These are phyloP conservation scores for Atkinsonella hypoxylon DNA, from an alignment of 2,329 filamentous ascomycete species.

Conservation along the genomic window DNA sequence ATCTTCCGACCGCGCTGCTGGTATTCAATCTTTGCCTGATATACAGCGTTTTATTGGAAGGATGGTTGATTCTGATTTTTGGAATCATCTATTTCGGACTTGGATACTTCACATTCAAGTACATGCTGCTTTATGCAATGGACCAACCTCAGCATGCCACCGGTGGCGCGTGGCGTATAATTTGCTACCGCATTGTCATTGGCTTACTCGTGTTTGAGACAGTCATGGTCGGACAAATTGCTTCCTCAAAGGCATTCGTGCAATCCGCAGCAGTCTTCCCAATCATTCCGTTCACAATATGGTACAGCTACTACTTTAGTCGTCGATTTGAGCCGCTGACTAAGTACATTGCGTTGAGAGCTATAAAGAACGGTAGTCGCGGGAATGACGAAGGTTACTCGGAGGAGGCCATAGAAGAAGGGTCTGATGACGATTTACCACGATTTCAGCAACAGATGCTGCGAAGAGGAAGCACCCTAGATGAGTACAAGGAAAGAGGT, in stretches of 20 bases:
- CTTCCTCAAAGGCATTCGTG: conserved; percentile 59
- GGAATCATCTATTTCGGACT: conserved; percentile 75
- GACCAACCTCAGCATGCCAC: conserved; percentile 92
- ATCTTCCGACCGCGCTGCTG: conserved; percentile 80
- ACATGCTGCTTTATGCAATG: conserved; percentile 96
- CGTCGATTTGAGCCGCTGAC: conserved; percentile 79
- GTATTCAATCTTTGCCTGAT: conserved; percentile 93
- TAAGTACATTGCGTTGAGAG: conserved; percentile 81
- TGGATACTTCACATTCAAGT: conserved; percentile 87
- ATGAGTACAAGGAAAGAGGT: conserved; percentile 61
- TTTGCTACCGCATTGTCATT: conserved; percentile 80
- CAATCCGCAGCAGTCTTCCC: conserved; percentile 64
- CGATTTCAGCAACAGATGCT: conserved; percentile 28
- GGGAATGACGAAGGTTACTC: conserved; percentile 26
- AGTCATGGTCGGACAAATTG: conserved; percentile 79
- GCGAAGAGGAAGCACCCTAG: conserved; percentile 51
- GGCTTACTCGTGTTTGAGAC: conserved; percentile 83
- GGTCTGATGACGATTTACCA: conserved; percentile 31
- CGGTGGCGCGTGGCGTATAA: conserved; percentile 90
- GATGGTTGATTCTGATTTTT: conserved; percentile 70
- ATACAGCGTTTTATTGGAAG: conserved; percentile 74
- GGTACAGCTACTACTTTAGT: conserved; percentile 78
- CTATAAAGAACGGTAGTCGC: conserved; percentile 52
- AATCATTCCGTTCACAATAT: conserved; percentile 67
- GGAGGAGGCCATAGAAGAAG: conserved; percentile 23